phyloP scores from a whole-genome alignment of 2,329 filamentous ascomycete species.

The Periglandula ipomoeae region DNA sequence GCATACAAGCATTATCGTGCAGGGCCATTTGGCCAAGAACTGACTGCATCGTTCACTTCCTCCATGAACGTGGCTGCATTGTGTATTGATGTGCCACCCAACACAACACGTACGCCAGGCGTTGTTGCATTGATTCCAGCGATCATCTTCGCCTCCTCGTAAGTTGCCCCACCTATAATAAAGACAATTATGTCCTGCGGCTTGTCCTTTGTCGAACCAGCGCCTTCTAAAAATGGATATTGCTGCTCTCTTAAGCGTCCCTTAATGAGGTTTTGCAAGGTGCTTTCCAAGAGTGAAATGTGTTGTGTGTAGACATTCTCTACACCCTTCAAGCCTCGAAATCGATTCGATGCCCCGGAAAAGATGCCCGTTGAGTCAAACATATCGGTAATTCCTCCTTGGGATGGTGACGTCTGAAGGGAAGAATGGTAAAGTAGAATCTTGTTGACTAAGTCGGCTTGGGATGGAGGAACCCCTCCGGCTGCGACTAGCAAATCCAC shows the following conservation, averaged over 20 bases:
- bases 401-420: conserved; percentile 67
- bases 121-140: conserved; percentile 89
- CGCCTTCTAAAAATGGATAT: conserved; percentile 89
- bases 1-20: conserved; percentile 16
- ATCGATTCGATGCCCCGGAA: conserved; percentile 73
- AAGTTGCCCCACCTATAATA: conserved; percentile 86
- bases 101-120: conserved; percentile 78
- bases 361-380: conserved; percentile 92
- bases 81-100: conserved; percentile 81
- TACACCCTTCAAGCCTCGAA: conserved; percentile 93
- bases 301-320: conserved; percentile 99
- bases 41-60: conserved; percentile 83
- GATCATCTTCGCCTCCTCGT: conserved; percentile 94
- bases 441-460: conserved; percentile 72
- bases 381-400: conserved; percentile 76
- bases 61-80: conserved; percentile 84
- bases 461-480: conserved; percentile 67
- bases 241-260: conserved; percentile 77
- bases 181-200: conserved; percentile 95
- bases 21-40: conserved; percentile 67
- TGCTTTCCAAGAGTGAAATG: conserved; percentile 77
- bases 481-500: conserved; percentile 79
- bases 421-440: conserved; percentile 80
- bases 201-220: conserved; percentile 81
- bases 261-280: conserved; percentile 87